Base-by-base conservation (phyloP, 495 filamentous ascomycete species). In the Letharia lupina region DNA sequence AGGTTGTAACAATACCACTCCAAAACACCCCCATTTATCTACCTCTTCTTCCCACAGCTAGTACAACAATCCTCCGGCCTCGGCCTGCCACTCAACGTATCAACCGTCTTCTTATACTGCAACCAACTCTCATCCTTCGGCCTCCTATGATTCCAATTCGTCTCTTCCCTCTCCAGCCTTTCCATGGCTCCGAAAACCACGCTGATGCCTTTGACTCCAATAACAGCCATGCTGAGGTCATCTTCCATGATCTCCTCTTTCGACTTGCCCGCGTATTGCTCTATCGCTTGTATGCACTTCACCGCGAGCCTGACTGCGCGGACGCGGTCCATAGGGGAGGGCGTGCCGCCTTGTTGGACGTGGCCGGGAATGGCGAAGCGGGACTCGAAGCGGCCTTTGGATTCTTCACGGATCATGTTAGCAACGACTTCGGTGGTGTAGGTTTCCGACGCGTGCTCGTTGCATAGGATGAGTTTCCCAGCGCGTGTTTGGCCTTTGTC, bases 281-380 rank as follows among this genome's bases (percentile, higher is more conserved):
- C 95, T 10, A 99, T 77, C 70, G 95, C 90, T 76, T 96, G 86
- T 69, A 98, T 86, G 73, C 90, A 93, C 73, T 89, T 90, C 72
- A 98, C 93, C 20, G 93, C 91, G 71, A 99, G 85, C 59, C 95
- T 84, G 13, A 96, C 86, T 3, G 95, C 94, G 64, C 95, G 87
- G 59, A 93, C 91, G 64, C 95, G 87, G 75, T 99, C 95, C 93
- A 98, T 97, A 8, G 93, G 86, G 2, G 90, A 93, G 0, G 95
- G 95, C 33, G 89, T 91, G 48, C 92, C 92, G 71, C 94, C 94
- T 77, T 98, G 93, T 75, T 97, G 94, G 70, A 97, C 94, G 76
- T 98, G 94, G 31, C 95, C 95, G 0, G 95, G 95, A 47, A 98
- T 91, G 48, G 91, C 91, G 71, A 91, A 88, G 60, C 93, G 87